Base-by-base conservation (phyloP, 768 basidiomycete species). In the Suillus variegatus region DNA sequence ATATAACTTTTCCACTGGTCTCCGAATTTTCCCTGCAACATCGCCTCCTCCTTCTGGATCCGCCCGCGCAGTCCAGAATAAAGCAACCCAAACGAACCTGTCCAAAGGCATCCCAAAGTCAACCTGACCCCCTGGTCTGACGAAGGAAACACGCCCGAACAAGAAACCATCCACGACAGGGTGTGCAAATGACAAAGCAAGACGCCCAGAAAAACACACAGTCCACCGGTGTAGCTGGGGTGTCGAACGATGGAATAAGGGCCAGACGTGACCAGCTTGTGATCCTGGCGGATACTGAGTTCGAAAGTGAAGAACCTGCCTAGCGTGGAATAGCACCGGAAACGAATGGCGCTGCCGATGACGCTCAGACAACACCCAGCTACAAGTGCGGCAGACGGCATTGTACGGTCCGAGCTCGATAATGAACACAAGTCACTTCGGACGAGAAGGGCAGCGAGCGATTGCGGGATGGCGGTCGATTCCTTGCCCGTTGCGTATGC, bases 231-330 rank as follows among this genome's bases (percentile, higher is more conserved):
- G n/a, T 67, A 67, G 32, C 65, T 60, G 18, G 81, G 81, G 64
- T 82, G 81, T 22, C 80, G 78, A n/a, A 82, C 80, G 47, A 73
- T 56, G 35, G 73, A 65, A 66, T 83, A 83, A 8, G 81, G 81
- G 0, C 81, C 81, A 10, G 68, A 65, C 4, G 77, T 81, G 56
- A 83, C 68, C 32, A 83, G 74, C 60, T 63, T 68, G 66, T 83
- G 82, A 25, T 73, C 56, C 10, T 72, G 71, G 13, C 72, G 75
- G 36, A 82, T 75, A n/a, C 73, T 70, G 60, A 81, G 69, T 57
- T 81, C 76, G 65, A 81, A 82, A 8, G 81, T 83, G 72, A 80
- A 81, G 58, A 78, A 64, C 7, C 71, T 49, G 28, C 77, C 76
- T 54, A 83, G 73, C 13, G 74, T 66, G 14, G 71, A 74, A 69